phyloP scores from a whole-genome alignment of 164 flowering plant species.

The Cinnamomum micranthum region DNA sequence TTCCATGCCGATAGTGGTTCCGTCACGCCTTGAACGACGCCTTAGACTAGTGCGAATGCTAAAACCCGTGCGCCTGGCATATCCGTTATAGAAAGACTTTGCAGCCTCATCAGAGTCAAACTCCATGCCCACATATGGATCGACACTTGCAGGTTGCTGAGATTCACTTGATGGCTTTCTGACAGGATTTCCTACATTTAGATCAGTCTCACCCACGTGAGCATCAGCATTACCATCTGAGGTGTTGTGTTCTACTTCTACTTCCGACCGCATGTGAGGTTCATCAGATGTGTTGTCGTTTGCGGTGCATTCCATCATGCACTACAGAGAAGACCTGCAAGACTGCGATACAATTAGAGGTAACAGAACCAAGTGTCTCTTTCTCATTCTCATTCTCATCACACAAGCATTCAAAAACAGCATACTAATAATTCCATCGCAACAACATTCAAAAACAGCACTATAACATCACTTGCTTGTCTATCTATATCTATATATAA shows the following conservation, averaged over 20 bases:
- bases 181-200: not conserved
- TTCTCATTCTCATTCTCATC: no score
- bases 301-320: not conserved
- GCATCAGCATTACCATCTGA: no score
- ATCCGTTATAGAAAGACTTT: constrained; percentile 54
- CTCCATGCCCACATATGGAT: constrained; percentile 70
- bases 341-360: not conserved
- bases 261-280: not conserved
- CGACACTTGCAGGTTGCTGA: not conserved
- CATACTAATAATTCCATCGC: no score
- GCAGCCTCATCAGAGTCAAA: constrained; percentile 68
- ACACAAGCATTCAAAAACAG: no score
- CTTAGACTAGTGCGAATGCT: constrained; percentile 39
- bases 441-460: no score
- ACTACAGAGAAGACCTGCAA: not conserved
- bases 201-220: not conserved
- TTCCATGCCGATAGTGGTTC: constrained; percentile 32
- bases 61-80: constrained; percentile 66
- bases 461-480: no score
- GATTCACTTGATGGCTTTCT: not conserved
- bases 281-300: not conserved
- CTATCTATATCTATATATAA: no score
- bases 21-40: constrained; percentile 48
- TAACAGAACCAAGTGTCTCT: not conserved
- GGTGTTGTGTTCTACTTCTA: not conserved